A percentile compares a stretch with the other conserved stretches of the same genome.
Conservation (phyloP, 495 filamentous ascomycete species). For the Tirmania nivea region DNA sequence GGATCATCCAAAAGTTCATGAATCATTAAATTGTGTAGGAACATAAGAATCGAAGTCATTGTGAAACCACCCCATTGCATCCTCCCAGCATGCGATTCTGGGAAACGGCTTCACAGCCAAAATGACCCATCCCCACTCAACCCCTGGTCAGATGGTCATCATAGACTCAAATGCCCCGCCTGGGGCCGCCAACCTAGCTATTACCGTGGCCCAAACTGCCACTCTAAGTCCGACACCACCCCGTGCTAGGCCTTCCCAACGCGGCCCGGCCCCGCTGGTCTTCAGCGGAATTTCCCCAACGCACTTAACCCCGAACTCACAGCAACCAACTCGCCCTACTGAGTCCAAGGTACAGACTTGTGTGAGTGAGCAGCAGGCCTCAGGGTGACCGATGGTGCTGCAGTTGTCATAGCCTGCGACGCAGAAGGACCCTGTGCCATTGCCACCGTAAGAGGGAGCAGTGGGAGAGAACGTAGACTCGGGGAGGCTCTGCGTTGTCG, state of each 20-base stretch:
- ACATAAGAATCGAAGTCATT: no score
- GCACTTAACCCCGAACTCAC: conserved; percentile 10
- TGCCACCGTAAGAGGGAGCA: not conserved
- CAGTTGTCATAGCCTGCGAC: conserved; percentile 9
- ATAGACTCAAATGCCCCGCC: no score
- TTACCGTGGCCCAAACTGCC: not conserved
- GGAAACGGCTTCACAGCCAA: no score
- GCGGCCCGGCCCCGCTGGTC: not conserved
- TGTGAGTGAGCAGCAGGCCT: conserved; percentile 11
- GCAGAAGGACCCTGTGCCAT: not conserved
- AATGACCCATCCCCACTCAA: no score
- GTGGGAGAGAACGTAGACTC: conserved; percentile 3
- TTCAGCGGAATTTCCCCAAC: conserved; percentile 2
- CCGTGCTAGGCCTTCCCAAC: not conserved
- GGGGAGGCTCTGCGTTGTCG: conserved; percentile 1
- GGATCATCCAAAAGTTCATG: no score
- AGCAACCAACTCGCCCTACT: conserved; percentile 3
- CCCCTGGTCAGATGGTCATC: no score
- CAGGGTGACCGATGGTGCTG: conserved; percentile 5
- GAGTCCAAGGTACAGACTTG: conserved; percentile 13
- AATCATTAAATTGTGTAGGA: no score
- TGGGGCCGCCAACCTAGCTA: not conserved
- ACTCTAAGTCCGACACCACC: not conserved
- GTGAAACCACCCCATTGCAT: no score
- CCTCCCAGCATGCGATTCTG: no score